Percentiles rank a stretch among this genome's conserved stretches.
phyloP scores from a whole-genome alignment of 495 filamentous ascomycete genomes.

The Neurospora sp. region DNA sequence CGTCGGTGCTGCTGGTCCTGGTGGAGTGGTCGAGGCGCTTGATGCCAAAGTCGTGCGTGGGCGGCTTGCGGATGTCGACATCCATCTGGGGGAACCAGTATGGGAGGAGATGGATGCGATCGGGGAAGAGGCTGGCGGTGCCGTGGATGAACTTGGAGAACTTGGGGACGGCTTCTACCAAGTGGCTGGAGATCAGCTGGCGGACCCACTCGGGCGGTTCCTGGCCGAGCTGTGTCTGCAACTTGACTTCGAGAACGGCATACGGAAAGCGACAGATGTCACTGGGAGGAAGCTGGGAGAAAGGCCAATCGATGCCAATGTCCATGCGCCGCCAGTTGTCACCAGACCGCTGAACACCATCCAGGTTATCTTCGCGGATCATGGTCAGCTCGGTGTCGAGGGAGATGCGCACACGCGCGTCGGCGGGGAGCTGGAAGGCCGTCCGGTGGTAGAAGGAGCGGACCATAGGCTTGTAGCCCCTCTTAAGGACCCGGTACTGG shows the following conservation, averaged over 20 bases:
- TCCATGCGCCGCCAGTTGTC: constrained; percentile 96
- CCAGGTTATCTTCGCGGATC: constrained; percentile 89
- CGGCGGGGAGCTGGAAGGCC: constrained; percentile 93
- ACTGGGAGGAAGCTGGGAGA: constrained; percentile 72
- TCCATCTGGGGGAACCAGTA: constrained; percentile 99
- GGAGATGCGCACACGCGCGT: constrained; percentile 92
- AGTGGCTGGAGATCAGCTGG: constrained; percentile 80
- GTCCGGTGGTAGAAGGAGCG: constrained; percentile 96
- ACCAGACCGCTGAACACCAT: constrained; percentile 64
- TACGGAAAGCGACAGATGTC: constrained; percentile 93
- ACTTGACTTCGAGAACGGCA: constrained; percentile 91
- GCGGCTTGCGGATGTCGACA: constrained; percentile 90
- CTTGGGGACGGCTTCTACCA: constrained; percentile 96
- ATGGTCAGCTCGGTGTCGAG: constrained; percentile 94
- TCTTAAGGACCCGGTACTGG: constrained; percentile 82
- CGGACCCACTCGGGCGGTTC: constrained; percentile 95
- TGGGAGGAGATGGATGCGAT: constrained; percentile 79
- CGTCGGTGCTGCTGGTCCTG: constrained; percentile 67
- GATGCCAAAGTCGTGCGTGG: constrained; percentile 79
- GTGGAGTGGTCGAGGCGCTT: constrained; percentile 64
- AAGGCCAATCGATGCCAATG: constrained; percentile 93
- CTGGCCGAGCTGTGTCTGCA: constrained; percentile 95
- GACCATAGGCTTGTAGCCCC: constrained; percentile 73
- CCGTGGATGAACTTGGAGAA: constrained; percentile 99
- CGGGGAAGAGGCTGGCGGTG: constrained; percentile 74